Conservation (phyloP, 2,329 filamentous ascomycete genomes). For the Akanthomyces lecanii region DNA sequence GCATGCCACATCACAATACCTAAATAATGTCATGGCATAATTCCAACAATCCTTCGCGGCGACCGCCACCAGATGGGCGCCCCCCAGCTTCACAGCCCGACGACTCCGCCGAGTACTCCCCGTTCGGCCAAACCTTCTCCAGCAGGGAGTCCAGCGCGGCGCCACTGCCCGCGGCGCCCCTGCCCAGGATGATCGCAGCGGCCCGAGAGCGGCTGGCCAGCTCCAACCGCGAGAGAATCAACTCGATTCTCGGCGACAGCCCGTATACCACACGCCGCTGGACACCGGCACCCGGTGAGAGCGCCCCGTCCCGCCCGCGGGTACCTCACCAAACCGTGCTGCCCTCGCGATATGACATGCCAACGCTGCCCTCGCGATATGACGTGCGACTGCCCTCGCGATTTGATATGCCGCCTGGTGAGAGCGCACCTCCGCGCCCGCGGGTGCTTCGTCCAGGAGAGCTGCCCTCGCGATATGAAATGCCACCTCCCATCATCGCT, state of each 20-base stretch:
- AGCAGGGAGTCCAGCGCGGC: background rate
- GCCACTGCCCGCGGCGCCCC: background rate
- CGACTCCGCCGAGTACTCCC: background rate
- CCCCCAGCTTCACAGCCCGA: background rate
- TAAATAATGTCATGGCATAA: constrained; percentile 12
- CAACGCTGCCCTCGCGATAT: no score
- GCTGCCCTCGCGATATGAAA: background rate
- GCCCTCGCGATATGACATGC: background rate
- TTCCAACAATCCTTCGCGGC: constrained; percentile 3
- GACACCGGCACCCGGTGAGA: background rate
- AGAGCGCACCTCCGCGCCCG: no score
- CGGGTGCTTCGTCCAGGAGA: no score
- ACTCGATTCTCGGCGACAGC: constrained; percentile 10
- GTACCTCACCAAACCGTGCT: background rate
- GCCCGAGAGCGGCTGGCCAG: background rate
- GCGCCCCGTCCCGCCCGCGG: background rate
- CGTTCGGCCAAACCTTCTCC: background rate
- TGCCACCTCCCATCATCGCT: background rate
- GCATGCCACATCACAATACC: background rate
- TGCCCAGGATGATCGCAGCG: constrained; percentile 2
- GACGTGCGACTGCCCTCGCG: no score
- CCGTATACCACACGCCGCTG: constrained; percentile 15
- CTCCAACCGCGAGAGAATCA: constrained; percentile 7
- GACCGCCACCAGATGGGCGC: background rate
- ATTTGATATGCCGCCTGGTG: no score